These are phyloP conservation scores for Podospora appendiculata DNA, from an alignment of 495 filamentous ascomycete genomes.

Conservation along the genomic window DNA sequence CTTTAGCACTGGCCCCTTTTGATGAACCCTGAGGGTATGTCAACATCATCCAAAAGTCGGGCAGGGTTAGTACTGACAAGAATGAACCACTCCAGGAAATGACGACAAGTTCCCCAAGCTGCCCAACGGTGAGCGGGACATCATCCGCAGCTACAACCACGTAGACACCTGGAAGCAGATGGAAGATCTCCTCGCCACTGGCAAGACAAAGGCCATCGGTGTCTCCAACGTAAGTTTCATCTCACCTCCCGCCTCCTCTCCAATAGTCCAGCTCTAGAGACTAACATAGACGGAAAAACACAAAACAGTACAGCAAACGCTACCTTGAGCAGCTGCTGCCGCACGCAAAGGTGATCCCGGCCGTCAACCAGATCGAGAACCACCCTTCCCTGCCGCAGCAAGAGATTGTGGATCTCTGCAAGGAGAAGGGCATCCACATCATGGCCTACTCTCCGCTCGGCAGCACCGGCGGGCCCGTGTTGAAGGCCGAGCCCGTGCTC, in stretches of 20 bases:
- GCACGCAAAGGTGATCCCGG: conserved; percentile 58
- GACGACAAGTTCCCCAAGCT: conserved; percentile 70
- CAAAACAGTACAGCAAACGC: conserved; percentile 51
- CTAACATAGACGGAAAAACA: not conserved
- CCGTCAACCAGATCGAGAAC: conserved; percentile 92
- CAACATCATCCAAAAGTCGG: not conserved
- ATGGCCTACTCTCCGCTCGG: conserved; percentile 73
- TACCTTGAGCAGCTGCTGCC: conserved; percentile 69
- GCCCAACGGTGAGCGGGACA: conserved; percentile 61
- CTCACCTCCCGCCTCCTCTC: not conserved
- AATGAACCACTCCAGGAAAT: conserved; percentile 42
- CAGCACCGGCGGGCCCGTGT: conserved; percentile 67
- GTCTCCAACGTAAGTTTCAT: conserved; percentile 53
- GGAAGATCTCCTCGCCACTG: conserved; percentile 60
- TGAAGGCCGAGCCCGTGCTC: conserved; percentile 58
- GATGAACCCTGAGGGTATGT: conserved; percentile 65
- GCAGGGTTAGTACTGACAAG: not conserved
- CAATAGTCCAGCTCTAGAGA: not conserved
- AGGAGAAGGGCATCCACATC: conserved; percentile 63
- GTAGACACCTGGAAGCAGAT: conserved; percentile 72
- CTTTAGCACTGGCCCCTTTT: conserved; percentile 67
- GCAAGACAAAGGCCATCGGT: conserved; percentile 70
- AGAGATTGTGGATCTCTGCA: conserved; percentile 73
- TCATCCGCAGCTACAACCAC: conserved; percentile 56
- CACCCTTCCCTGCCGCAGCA: conserved; percentile 79